These are phyloP conservation scores for Candida silvatica DNA, from an alignment of 805 yeast species.

Conservation along the genomic window DNA sequence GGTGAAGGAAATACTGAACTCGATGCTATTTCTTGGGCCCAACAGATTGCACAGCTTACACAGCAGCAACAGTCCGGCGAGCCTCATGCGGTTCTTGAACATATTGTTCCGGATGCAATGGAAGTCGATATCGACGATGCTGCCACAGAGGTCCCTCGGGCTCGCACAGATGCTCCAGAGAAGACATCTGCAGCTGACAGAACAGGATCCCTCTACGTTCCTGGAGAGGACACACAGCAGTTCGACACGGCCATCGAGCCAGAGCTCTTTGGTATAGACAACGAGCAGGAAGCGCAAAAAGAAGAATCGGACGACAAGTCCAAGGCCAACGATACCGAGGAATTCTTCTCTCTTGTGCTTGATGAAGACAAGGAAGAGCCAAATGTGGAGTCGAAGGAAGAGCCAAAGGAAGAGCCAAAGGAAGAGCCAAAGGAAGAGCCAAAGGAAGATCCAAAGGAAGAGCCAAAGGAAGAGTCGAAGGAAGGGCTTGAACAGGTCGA, in stretches of 20 bases:
- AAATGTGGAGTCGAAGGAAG: not conserved
- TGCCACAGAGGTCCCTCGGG: not conserved
- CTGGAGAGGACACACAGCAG: no score
- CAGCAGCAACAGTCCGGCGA: not conserved
- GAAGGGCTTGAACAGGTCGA: not conserved
- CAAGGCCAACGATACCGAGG: no score
- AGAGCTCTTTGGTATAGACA: not conserved
- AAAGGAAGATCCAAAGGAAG: not conserved
- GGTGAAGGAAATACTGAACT: no score
- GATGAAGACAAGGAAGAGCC: not conserved
- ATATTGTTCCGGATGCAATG: not conserved
- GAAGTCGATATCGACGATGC: not conserved
- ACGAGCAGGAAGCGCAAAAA: not conserved
- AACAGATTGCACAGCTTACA: no score
- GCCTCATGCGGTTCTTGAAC: not conserved
- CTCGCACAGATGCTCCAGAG: not conserved
- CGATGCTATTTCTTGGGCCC: no score
- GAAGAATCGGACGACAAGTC: no score
- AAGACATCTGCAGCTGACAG: constrained; percentile 2
- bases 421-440: no score
- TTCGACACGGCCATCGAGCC: not conserved
- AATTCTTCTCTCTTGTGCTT: not conserved
- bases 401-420: not conserved
- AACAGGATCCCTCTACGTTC: constrained; percentile 2
- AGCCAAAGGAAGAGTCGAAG: not conserved